Evolutionary conservation across 2,329 filamentous ascomycete species (phyloP).

Genomic region (Colletotrichum gloeosporioides): DNA sequence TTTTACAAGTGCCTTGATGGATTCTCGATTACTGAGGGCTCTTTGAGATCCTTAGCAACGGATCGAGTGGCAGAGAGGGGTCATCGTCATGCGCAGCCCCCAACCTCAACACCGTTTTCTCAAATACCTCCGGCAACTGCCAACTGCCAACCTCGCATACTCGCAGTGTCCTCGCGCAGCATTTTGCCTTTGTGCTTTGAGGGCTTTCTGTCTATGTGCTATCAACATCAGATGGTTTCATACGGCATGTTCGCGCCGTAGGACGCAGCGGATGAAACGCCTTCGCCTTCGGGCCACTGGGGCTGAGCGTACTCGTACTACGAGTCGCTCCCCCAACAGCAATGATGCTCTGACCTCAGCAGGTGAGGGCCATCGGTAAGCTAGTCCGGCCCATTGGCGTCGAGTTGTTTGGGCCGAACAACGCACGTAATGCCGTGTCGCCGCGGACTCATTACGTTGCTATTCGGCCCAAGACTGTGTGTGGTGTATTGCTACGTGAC

Average conservation of each 20-base stretch:
- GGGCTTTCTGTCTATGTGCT: neutral
- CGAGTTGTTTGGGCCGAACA: neutral
- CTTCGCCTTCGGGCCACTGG: neutral
- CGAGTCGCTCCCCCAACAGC: neutral
- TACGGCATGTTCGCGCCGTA: constrained; percentile 1
- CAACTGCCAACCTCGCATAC: neutral
- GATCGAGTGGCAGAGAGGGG: neutral
- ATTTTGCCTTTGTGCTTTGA: neutral
- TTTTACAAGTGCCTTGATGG: neutral
- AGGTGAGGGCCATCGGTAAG: neutral
- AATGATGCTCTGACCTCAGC: neutral
- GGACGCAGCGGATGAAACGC: constrained; percentile 14
- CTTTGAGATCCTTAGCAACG: neutral
- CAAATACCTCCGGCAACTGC: neutral
- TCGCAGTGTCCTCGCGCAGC: neutral
- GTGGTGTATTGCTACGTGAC: neutral
- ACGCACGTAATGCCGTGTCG: neutral
- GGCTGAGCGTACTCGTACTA: neutral
- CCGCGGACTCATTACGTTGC: neutral
- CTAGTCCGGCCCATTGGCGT: neutral
- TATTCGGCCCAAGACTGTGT: neutral
- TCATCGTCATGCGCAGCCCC: neutral
- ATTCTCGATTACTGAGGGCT: neutral
- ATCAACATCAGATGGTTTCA: constrained; percentile 18
- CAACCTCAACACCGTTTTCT: neutral